phyloP scores from a whole-genome alignment of 2,329 filamentous ascomycete species.

The Zymoseptoria pseudotritici region DNA sequence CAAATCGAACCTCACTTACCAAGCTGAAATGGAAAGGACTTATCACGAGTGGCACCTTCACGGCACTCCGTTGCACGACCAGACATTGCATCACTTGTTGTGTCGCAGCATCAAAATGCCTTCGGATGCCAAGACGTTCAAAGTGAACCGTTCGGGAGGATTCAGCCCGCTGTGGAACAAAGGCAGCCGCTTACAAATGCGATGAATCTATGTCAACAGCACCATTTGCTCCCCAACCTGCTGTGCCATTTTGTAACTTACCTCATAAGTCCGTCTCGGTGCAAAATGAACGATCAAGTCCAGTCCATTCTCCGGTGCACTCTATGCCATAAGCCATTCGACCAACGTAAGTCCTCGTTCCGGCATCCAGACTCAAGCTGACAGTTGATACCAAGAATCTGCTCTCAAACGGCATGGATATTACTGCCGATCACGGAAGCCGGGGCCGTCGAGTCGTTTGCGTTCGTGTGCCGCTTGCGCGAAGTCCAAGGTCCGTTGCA shows the following conservation, averaged over 20 bases:
- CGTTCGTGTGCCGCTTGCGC: conserved; percentile 34
- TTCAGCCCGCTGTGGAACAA: background rate
- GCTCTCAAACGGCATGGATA: conserved; percentile 41
- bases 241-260: background rate
- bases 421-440: conserved; percentile 36
- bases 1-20: background rate
- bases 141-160: background rate
- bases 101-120: background rate
- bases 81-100: background rate
- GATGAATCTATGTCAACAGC: background rate
- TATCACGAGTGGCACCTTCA: background rate
- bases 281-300: background rate
- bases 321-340: conserved; percentile 37
- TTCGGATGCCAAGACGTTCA: background rate
- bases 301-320: conserved; percentile 21
- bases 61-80: background rate
- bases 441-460: background rate
- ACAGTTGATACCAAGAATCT: conserved; percentile 24
- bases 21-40: background rate
- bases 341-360: conserved; percentile 30
- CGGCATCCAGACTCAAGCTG: background rate
- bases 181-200: background rate
- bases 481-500: conserved; percentile 33
- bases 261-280: background rate
- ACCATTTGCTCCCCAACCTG: background rate